Evolutionary conservation across 805 yeast species (phyloP), one percentile per base, ranked within the genome.

Genomic region (Starmerella scarabaei): DNA sequence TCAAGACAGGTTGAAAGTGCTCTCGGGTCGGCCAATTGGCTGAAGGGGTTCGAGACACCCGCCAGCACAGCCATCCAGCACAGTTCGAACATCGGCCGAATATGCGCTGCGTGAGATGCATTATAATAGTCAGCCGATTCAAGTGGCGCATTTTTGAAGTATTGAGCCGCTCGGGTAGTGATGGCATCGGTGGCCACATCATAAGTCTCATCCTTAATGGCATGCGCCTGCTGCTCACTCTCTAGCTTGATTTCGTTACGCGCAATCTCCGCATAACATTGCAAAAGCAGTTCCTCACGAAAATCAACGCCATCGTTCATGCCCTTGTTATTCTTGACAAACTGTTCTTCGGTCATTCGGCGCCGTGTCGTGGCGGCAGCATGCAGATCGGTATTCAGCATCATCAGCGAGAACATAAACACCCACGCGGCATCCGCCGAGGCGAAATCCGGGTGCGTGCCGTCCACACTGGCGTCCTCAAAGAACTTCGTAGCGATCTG

Each of bases 11-110:
- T 18, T 11, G 20, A 24, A 19, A 58, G 44, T n/a, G 52, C 50
- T 7, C 70, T 61, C 36, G 66, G 71, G 3, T 81, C 71, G 50
- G 81, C 85, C 47, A 79, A 77, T 40, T 84, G 95, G 55, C 80
- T 84, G 65, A 86, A 85, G 5, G 95, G 93, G 3, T 93, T 88
- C 0, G 96, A 85, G 36, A 91, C 67, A 0, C 93, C 96, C 5
- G 97, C 97, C 49, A 91, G 67, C 35, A 91, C 73, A 0, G 96
- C 84, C 95, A 93, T 86, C 99, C 99, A 91, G 33, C 81, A 64
- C 15, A 83, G 83, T 53, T 88, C 95, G 62, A 91, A 88, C 55
- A 93, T 82, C 1, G 96, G 86, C 56, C 73, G 79, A 14, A 88
- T 94, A 56, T 88, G 95, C 51, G 84, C 93, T 14, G 81, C 73